Base-by-base conservation (phyloP, 2,329 filamentous ascomycete species). In the Ascochyta koolunga region DNA sequence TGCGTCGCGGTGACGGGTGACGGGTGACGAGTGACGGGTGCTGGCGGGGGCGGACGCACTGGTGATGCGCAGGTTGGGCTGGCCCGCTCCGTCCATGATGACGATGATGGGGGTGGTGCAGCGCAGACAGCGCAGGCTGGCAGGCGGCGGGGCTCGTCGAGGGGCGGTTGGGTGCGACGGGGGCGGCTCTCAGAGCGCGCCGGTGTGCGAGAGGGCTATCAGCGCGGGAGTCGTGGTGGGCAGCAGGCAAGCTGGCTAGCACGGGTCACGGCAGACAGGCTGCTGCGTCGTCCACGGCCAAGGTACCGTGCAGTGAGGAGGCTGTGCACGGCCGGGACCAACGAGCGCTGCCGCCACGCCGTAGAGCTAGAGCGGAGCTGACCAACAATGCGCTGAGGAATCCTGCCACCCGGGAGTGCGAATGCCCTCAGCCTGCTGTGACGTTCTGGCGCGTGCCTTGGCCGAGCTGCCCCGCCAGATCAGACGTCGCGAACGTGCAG, bases 1-100 rank as follows among this genome's bases (percentile, higher is more conserved):
- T 10, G 11, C 18, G 4, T 15, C 27, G 32, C n/a, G 44, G 41
- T 40, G 21, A 24, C 21, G 22, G 24, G 45, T 41, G 50, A n/a
- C n/a, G n/a, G n/a, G n/a, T n/a, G 4, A 19, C 27, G 32, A 44
- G 41, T 40, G 21, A 24, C 21, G 22, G 24, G 45, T 41, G 50
- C 58, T 35, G 52, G 57, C 18, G 19, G 7, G 50, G 22, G 25
- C 8, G 32, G 50, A 75, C 85, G 76, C 85, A 97, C 93, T 96
- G 69, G 93, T 97, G 66, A 98, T 86, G 79, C 93, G 88, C 73
- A 98, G 82, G 79, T 97, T 98, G 72, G 91, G 86, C 80, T 78
- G 75, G 58, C 89, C 67, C 54, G 76, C 77, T 40, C 74, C 72
- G 67, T 80, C 78, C 76, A 79, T 79, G 68, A 56, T 69, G 70